Evolutionary conservation across 1,139 yeast species (phyloP), one percentile per base, ranked within the genome.

Genomic region (Sugiyamaella grinbergsii): DNA sequence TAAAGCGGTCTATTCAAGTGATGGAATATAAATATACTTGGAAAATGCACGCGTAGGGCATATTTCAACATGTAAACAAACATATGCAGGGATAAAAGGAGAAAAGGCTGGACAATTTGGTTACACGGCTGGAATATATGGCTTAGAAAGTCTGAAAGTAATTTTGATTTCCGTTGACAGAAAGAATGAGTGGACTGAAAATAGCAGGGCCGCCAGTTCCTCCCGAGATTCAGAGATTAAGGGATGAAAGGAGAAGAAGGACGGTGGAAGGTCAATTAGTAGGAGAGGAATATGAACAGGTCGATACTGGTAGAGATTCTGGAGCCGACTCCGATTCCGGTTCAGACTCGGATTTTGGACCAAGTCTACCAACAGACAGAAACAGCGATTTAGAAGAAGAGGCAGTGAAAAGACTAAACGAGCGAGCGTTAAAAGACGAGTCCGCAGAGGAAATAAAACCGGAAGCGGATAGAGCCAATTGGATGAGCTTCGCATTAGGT

Each of bases 401-500:
- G 13, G 59, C 59, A 10, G 32, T 53, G 23, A 42, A 50, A 16
- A 29, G 58, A 18, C 41, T 56, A 15, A 18, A 50, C 24, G 33
- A 42, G 16, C 47, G 50, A 10, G 48, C 47, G 2, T 15, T 34
- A 26, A 20, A 36, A 11, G 36, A 41, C 8, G 47, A 23, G 6
- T 15, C 39, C 29, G 18, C 18, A 4, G 23, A 33, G 4, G 20
- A 15, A 16, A 7, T 24, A 18, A 19, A 33, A 31, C 29, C 34
- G 20, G 29, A 36, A 19, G 18, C 24, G 6, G 19, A 33, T 19
- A 23, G 57, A 37, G 46, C 54, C 6, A 33, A 47, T 33, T 56
- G 59, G 59, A 48, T 56, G 53, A 47, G 42, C 40, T 42, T 43
- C 19, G 59, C 59, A n/a, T 39, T 56, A 8, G 59, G 58, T 15